Percentiles rank a stretch among this genome's conserved stretches.
Conservation (phyloP, 768 basidiomycete genomes). For the Butyriboletus loyo region DNA sequence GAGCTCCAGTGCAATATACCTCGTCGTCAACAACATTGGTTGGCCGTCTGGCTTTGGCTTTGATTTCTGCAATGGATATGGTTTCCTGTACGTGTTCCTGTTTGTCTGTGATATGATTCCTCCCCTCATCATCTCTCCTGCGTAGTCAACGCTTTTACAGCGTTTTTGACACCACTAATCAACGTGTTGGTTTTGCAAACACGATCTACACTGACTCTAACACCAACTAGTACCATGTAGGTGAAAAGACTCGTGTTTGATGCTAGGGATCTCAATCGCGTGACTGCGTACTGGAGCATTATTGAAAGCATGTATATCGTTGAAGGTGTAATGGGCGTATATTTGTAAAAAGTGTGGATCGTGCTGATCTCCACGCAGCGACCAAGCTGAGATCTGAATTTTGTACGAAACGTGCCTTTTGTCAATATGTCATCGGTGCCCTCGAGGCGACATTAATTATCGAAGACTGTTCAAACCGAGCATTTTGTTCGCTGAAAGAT, state of each 20-base stretch:
- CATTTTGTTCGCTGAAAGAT: no score
- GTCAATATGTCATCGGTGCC: neutral
- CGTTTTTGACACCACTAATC: conserved; percentile 40
- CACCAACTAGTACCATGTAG: neutral
- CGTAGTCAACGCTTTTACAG: conserved; percentile 40
- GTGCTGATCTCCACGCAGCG: neutral
- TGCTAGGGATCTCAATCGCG: no score
- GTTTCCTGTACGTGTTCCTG: conserved; percentile 3
- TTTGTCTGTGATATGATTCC: neutral
- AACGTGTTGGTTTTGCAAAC: conserved; percentile 39
- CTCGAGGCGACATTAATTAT: neutral
- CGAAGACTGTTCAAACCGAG: neutral
- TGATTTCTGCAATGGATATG: conserved; percentile 20
- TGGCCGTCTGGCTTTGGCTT: conserved; percentile 7
- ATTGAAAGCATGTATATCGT: neutral
- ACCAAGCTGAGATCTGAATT: neutral
- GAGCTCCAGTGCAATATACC: conserved; percentile 21
- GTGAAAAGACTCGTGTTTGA: neutral
- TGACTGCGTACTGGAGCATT: neutral
- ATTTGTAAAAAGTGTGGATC: neutral
- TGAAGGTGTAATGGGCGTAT: neutral
- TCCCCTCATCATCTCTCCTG: neutral
- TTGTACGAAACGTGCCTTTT: neutral
- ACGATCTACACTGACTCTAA: conserved; percentile 23
- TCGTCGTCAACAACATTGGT: conserved; percentile 23